Base-by-base conservation (phyloP, 441 rosid genomes). In the Eutrema salsugineum region DNA sequence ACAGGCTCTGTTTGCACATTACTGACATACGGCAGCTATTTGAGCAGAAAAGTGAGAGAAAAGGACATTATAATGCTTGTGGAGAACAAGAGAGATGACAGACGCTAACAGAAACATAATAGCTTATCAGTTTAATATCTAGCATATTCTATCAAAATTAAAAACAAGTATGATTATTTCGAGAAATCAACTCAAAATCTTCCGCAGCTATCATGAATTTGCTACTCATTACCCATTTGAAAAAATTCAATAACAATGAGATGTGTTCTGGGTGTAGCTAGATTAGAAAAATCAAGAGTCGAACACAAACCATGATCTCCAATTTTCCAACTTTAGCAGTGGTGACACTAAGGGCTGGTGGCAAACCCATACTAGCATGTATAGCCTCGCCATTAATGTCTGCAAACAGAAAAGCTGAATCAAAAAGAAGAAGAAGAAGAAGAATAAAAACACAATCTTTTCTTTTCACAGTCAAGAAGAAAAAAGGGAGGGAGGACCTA, bases 341-440 rank as follows among this genome's bases (percentile, higher is more conserved):
- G 8, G 98, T 82, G 2, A 95, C 99, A 69, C 82, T 85, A 82
- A 95, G 78, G 5, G 99, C 98, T 4, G 95, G 98, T 8, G 99
- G 99, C 87, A 95, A 80, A 73, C 99, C 99, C 91, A 95, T 89
- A 76, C 99, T 95, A 14, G 99, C 97, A 66, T 95, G 99, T 81
- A 95, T 73, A 62, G 97, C 99, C 42, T 92, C 98, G 58, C 99
- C 99, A 83, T 91, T 92, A 46, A 95, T 89, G 76, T 95, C 99
- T 95, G 68, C 70, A 73, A 57, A 57, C 59, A 55, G 36, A 49
- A 35, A 46, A 27, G 22, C 28, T n/a, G 33, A 50, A 62, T 63
- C 39, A 40, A 51, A 54, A 57, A 16, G n/a, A n/a, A n/a, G n/a
- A n/a, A 53, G 24, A 22, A 24, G 27, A 24, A 24, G 27, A 24